A percentile compares a stretch with the other conserved stretches of the same genome.
Conservation (phyloP, 2,329 filamentous ascomycete species). For the Beauveria brongniartii region DNA sequence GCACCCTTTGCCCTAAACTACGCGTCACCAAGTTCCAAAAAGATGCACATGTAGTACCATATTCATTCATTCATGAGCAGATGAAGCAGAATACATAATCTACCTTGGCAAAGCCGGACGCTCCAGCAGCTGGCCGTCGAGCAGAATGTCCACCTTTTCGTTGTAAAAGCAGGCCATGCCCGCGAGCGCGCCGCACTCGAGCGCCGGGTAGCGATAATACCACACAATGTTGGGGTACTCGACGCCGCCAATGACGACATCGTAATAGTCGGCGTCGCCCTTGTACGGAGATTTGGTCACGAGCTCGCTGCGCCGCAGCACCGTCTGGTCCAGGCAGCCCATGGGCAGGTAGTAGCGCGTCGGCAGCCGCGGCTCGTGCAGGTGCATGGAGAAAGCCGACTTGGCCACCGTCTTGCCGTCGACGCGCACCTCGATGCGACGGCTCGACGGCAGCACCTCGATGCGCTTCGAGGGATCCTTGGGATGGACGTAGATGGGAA, state of each 20-base stretch:
- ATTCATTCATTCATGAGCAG: background rate
- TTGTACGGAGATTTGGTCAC: slow-evolving; percentile 60
- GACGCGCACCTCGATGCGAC: slow-evolving; percentile 42
- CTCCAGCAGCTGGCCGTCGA: slow-evolving; percentile 39
- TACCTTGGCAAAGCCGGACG: slow-evolving; percentile 18
- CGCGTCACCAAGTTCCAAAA: too few species aligned
- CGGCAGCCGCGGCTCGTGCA: slow-evolving; percentile 53
- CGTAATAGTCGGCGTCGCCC: slow-evolving; percentile 55
- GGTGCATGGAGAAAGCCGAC: slow-evolving; percentile 38
- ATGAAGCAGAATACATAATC: too few species aligned
- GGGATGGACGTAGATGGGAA: slow-evolving; percentile 51
- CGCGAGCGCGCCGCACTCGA: slow-evolving; percentile 47
- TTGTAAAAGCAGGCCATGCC: slow-evolving; percentile 59
- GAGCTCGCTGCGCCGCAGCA: slow-evolving; percentile 42
- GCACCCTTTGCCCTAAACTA: background rate
- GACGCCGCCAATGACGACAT: slow-evolving; percentile 39
- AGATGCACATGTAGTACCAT: too few species aligned
- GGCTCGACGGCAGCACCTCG: slow-evolving; percentile 49
- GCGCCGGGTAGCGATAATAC: slow-evolving; percentile 52
- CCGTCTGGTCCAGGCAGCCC: slow-evolving; percentile 36
- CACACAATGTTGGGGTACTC: slow-evolving; percentile 47
- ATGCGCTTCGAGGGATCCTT: slow-evolving; percentile 61
- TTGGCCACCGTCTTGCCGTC: slow-evolving; percentile 40
- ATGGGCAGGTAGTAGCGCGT: slow-evolving; percentile 52
- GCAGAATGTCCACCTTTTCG: slow-evolving; percentile 55